Conservation (phyloP, 352 stramenopile genomes). For the Globisporangium viniferum region DNA sequence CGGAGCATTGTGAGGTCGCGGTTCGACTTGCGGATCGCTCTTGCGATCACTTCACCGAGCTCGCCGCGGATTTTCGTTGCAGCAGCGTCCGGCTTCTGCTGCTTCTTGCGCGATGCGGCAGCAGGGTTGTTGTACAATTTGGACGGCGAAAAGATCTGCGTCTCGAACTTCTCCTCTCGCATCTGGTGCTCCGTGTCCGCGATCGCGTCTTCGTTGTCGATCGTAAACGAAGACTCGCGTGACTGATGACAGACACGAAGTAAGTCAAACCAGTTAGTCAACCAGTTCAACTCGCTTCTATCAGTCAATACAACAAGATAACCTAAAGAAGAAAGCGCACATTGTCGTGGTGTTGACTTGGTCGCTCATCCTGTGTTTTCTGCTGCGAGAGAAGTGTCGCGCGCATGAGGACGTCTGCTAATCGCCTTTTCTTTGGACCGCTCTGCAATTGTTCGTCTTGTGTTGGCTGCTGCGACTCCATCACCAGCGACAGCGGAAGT, state of each 20-base stretch:
- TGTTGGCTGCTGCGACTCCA: slow-evolving; percentile 14
- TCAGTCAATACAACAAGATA: neutral
- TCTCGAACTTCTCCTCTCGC: slow-evolving; percentile 47
- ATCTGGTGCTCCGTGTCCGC: slow-evolving; percentile 59
- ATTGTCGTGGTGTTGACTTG: neutral
- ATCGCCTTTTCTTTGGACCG: slow-evolving; percentile 24
- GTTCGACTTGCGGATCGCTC: slow-evolving; percentile 46
- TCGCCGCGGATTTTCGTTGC: slow-evolving; percentile 49
- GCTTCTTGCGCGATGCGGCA: slow-evolving; percentile 12
- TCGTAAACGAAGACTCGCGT: neutral
- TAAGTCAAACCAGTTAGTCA: neutral
- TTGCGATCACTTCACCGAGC: slow-evolving; percentile 54
- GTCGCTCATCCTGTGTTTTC: slow-evolving; percentile 7
- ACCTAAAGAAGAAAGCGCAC: neutral
- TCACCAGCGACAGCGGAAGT: neutral
- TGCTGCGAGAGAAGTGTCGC: slow-evolving; percentile 64
- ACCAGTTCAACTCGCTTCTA: neutral
- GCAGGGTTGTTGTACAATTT: slow-evolving; percentile 19
- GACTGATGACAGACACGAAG: neutral
- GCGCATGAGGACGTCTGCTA: slow-evolving; percentile 58
- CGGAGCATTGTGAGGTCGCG: slow-evolving; percentile 61
- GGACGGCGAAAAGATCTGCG: slow-evolving; percentile 54
- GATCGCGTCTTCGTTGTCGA: slow-evolving; percentile 40
- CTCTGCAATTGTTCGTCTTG: neutral
- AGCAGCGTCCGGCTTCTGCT: slow-evolving; percentile 21